Evolutionary conservation across 2,329 filamentous ascomycete genomes (phyloP), one percentile per base, ranked within the genome.

Genomic region (Dissoconium aciculare): DNA sequence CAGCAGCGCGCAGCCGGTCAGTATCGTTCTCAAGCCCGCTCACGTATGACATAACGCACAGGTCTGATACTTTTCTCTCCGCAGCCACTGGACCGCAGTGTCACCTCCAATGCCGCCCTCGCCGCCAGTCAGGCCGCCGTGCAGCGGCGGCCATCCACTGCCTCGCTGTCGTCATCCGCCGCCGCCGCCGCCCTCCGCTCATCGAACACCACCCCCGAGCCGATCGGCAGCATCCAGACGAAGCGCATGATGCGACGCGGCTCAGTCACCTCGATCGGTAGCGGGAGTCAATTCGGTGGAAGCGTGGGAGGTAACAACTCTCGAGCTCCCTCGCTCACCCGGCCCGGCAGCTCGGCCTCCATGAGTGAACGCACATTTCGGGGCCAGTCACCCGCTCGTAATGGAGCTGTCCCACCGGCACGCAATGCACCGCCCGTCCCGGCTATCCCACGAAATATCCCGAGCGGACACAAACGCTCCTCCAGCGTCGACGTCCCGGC

Each of bases 291-390:
- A 29, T 37, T 47, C 15, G 41, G 39, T 4, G 39, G 42, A 11
- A 31, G 40, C 16, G 28, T 38, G 30, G 31, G 44, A 15, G 37
- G 38, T 12, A n/a, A 8, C 19, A 23, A 23, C 19, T 8, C 8
- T n/a, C 19, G 19, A n/a, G 8, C 19, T n/a, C 8, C 19, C 19
- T 23, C 19, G 8, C 19, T 23, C 19, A 23, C 19, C 19, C 19
- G 81, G 46, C 64, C 68, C 21, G 68, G 64, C 33, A 91, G 85
- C 56, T 69, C 69, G 15, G 69, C 74, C 13, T 93, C 84, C 29
- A 92, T 95, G 85, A 77, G 72, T 16, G 80, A 87, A 52, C 72
- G 87, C 35, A 85, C 83, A 1, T 93, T 94, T 55, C 74, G 85
- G 43, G 19, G 19, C 19, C 19, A 23, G 19, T 23, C 19, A 8